Conservation (phyloP, 2,329 filamentous ascomycete species). For the Colletotrichum destructivum region DNA sequence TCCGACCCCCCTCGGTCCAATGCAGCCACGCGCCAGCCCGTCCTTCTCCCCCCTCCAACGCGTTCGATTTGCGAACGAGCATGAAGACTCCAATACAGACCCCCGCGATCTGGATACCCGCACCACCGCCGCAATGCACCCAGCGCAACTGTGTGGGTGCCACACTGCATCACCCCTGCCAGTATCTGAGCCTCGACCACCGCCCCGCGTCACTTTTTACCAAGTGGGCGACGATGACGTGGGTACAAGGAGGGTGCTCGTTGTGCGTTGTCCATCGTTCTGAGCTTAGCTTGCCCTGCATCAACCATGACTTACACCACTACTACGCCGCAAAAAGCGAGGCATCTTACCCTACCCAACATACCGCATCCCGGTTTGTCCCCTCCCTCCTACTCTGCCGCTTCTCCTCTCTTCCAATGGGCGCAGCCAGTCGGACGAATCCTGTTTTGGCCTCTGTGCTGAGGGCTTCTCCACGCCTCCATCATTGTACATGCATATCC, state of each 20-base stretch:
- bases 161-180: conserved; percentile 24
- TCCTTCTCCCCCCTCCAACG: too few relatives aligned
- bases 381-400: not conserved
- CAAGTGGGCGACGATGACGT: conserved; percentile 36
- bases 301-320: not conserved
- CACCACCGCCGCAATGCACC: not conserved
- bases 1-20: too few relatives aligned
- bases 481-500: conserved; percentile 30
- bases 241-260: conserved; percentile 21
- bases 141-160: not conserved
- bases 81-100: not conserved
- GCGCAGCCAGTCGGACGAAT: conserved; percentile 11
- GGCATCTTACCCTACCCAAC: conserved; percentile 15
- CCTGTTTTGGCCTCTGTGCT: conserved; percentile 28
- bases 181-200: conserved; percentile 15
- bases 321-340: conserved; percentile 1
- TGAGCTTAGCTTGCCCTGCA: conserved; percentile 13
- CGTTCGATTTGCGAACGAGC: too few relatives aligned
- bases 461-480: conserved; percentile 10
- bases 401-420: conserved; percentile 3
- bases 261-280: conserved; percentile 28
- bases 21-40: too few relatives aligned
- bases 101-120: conserved; percentile 12
- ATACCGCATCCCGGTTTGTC: conserved; percentile 17
- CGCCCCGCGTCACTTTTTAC: conserved; percentile 1